Percentiles rank a stretch among this genome's conserved stretches.
These are phyloP conservation scores for Spirogloea muscicola DNA, from an alignment of 139 green algal genomes.

Conservation along the genomic window DNA sequence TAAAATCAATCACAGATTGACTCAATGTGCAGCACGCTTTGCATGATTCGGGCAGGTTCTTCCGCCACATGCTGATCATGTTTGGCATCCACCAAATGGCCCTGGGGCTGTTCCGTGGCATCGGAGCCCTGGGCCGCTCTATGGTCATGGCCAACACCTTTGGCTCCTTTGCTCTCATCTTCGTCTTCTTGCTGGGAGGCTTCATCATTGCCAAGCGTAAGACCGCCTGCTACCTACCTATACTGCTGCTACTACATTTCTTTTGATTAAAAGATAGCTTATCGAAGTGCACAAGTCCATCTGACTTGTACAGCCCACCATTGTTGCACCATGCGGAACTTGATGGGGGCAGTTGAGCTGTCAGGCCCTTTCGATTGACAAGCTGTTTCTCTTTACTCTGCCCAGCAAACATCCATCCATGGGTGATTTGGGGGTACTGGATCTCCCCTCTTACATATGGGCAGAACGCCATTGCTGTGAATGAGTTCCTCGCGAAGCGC, in stretches of 20 bases:
- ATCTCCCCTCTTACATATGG: conserved; percentile 60
- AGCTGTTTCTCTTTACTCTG: not conserved
- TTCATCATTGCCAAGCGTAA: conserved; percentile 46
- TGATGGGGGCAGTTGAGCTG: too few species aligned
- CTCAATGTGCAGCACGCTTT: too few species aligned
- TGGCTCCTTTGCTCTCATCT: conserved; percentile 30
- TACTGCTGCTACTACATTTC: too few species aligned
- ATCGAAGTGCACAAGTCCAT: too few species aligned
- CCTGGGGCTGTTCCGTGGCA: conserved; percentile 38
- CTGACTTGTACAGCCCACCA: too few species aligned
- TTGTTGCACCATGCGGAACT: too few species aligned
- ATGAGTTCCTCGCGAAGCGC: conserved; percentile 57
- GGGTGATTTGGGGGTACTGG: conserved; percentile 61
- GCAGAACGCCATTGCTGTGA: conserved; percentile 60
- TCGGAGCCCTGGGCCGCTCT: conserved; percentile 30
- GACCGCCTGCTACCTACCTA: too few species aligned
- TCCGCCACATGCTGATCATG: conserved; percentile 13
- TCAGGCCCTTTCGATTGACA: too few species aligned
- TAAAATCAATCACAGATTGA: too few species aligned
- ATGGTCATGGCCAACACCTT: conserved; percentile 41
- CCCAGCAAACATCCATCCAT: conserved; percentile 30
- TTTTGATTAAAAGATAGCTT: too few species aligned
- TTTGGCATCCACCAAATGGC: conserved; percentile 39
- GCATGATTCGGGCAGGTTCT: too few species aligned
- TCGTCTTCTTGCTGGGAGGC: conserved; percentile 46